Evolutionary conservation across 2,329 filamentous ascomycete genomes (phyloP), one percentile per base, ranked within the genome.

Genomic region (Fusarium hostae): DNA sequence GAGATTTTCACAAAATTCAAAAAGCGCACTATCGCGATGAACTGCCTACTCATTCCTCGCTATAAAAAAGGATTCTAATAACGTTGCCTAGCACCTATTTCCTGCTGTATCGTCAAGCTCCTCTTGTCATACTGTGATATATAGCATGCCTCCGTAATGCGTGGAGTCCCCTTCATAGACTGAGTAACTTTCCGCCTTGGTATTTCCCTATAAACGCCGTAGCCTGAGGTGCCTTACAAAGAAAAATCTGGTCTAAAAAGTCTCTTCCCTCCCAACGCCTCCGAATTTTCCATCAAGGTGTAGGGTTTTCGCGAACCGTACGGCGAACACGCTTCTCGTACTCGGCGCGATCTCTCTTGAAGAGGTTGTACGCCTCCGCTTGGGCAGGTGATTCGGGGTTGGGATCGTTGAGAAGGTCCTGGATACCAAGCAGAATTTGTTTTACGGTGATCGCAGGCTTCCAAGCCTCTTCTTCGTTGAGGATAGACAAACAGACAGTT

Each of bases 391-490:
- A 97, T 55, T 99, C 96, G 6, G 95, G 96, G 79, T 99, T 99
- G 20, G 97, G 96, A 77, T 98, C 95, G 81, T 99, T 92, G 43
- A 99, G 90, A 3, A 99, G 89, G 77, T 97, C 95, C 82, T 99
- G 96, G 63, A 99, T 97, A 52, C 96, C 96, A 2, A 98, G 88
- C 9, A 98, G 88, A 71, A 99, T 98, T 83, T 98, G 94, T 84
- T 98, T 98, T 81, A 99, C 94, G 1, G 96, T 99, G 78, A 99
- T 99, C 10, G 96, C 95, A 2, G 96, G 97, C 82, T 97, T 97
- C 96, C 97, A 99, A 10, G 93, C 95, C 81, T 99, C 96, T 77
- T 99, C 96, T 81, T 99, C 97, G 83, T 98, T 99, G 73, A 99
- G 84, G 74, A 99, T 99, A 32, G 94, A 97, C 26, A 99, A 88